Evolutionary conservation across 805 yeast species (phyloP), one percentile per base, ranked within the genome.

Genomic region (Wickerhamomyces silvicola): DNA sequence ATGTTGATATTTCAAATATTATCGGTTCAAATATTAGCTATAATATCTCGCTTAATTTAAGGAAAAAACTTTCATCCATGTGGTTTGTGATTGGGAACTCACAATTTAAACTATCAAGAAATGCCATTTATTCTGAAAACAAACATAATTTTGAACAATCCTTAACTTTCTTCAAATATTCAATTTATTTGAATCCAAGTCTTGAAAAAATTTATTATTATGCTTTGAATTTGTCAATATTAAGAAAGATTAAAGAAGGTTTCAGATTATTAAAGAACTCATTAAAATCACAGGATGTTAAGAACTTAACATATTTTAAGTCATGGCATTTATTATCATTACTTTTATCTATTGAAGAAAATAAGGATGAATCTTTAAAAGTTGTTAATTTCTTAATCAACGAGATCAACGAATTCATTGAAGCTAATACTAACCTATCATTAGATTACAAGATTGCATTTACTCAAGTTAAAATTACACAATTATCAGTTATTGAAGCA

Each of bases 391-490:
- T 72, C 30, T 75, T 76, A 0, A 50, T 71, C 22, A 64, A 67
- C 33, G 60, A 70, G 43, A 32, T 74, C 62, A 22, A 62, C 52
- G 56, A 56, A 12, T 43, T 37, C 14, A 14, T 43, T 7, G 32
- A 30, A 10, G 27, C 44, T 19, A 41, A 30, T 16, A 28, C 42
- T 6, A 34, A 41, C 11, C 6, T 39, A 7, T 9, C 35, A 3
- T 16, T 28, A 1, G 6, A 14, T 1, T 34, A 36, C 22, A 42
- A 43, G 17, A 43, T 20, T 30, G 29, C 69, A 36, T 68, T 77
- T 35, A 50, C 78, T 32, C 83, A 84, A 50, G 64, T 86, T 51
- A 82, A 82, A 45, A 65, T 82, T 56, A 80, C 95, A 0, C 84
- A 81, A 45, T 59, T 86, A 22, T 75, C 84, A 2, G 60, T 85